These are phyloP conservation scores for Malassezia vespertilionis DNA, from an alignment of 1,284 basidiomycete genomes.

Conservation along the genomic window DNA sequence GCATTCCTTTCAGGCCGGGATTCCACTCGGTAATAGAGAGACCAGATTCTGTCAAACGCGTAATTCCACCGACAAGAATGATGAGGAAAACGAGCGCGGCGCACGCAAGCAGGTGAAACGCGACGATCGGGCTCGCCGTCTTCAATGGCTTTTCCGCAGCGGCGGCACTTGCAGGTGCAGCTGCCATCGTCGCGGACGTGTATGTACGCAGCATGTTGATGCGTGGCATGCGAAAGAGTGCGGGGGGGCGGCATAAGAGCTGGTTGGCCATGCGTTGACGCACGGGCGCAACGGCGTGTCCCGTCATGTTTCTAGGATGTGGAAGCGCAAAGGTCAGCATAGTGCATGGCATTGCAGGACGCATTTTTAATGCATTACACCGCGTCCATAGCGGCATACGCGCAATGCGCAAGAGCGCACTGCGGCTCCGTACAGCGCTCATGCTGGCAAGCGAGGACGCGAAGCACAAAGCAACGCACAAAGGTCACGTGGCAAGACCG, in stretches of 20 bases:
- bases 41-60: constrained; percentile 91
- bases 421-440: neutral
- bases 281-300: too few species aligned
- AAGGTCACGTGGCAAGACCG: too few species aligned
- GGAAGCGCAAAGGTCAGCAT: too few species aligned
- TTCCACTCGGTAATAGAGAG: constrained; percentile 97
- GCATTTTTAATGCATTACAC: too few species aligned
- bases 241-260: too few species aligned
- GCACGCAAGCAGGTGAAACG: constrained; percentile 67
- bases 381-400: too few species aligned
- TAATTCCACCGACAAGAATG: constrained; percentile 89
- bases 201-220: neutral
- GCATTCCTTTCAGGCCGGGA: constrained; percentile 69
- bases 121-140: constrained; percentile 60
- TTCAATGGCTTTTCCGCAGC: neutral
- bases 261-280: too few species aligned
- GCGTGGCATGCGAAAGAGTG: neutral
- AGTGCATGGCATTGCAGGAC: too few species aligned
- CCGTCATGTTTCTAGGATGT: too few species aligned
- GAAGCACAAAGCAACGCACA: too few species aligned
- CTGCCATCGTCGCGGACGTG: neutral
- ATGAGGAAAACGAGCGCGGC: constrained; percentile 78
- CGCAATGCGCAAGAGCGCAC: too few species aligned
- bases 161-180: too few species aligned
- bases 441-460: neutral